Conservation (phyloP, 2,329 filamentous ascomycete genomes). For the Sporothrix euskadiensis region DNA sequence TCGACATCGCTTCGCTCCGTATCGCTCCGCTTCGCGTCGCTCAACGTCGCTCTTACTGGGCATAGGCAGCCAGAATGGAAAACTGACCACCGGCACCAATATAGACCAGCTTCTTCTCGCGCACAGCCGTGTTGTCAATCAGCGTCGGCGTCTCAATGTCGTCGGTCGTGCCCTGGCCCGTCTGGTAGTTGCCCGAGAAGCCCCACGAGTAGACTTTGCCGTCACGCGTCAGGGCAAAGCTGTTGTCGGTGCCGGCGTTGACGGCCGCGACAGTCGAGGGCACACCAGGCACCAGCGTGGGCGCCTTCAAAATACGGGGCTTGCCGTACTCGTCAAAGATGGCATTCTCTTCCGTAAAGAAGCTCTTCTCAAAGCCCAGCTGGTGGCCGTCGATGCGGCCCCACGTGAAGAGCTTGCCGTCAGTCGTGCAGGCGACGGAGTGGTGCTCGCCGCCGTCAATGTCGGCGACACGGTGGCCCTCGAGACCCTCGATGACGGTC, state of each 20-base stretch:
- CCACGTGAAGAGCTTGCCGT: constrained; percentile 61
- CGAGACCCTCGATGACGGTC: constrained; percentile 64
- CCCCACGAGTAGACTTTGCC: constrained; percentile 78
- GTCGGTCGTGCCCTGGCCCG: constrained; percentile 73
- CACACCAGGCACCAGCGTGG: constrained; percentile 60
- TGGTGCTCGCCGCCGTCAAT: constrained; percentile 74
- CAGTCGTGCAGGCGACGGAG: constrained; percentile 62
- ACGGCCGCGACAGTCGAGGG: constrained; percentile 57
- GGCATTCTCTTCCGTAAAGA: constrained; percentile 58
- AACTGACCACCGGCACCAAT: constrained; percentile 90
- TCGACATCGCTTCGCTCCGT: too few relatives aligned
- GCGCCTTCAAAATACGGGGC: constrained; percentile 70
- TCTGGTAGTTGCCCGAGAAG: constrained; percentile 78
- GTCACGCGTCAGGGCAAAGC: constrained; percentile 66
- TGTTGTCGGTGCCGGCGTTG: constrained; percentile 70
- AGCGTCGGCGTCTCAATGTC: constrained; percentile 75
- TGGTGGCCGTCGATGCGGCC: constrained; percentile 59
- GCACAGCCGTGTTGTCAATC: constrained; percentile 82
- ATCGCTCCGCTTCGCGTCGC: background rate
- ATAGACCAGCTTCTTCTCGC: constrained; percentile 70
- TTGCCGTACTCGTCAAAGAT: constrained; percentile 64
- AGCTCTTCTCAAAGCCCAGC: constrained; percentile 57
- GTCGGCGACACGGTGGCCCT: constrained; percentile 62
- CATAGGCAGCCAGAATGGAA: constrained; percentile 59
- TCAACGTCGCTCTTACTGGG: constrained; percentile 32